Base-by-base conservation (phyloP, 352 stramenopile species). In the Pythium phragmitis region DNA sequence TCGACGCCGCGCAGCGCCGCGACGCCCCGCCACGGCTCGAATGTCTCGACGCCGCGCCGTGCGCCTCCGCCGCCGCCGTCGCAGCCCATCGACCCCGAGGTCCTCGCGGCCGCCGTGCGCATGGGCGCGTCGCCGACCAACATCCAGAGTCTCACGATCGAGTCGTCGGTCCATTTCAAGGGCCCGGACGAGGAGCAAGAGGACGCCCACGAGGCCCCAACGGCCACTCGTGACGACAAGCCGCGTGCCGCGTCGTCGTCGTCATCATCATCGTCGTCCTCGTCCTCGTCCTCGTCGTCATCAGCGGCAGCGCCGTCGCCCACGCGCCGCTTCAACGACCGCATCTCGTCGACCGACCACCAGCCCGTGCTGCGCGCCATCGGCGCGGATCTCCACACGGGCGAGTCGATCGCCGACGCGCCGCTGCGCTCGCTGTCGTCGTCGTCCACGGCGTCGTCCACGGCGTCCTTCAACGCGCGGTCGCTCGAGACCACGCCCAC, bases 301-400 rank as follows among this genome's bases (percentile, higher is more conserved):
- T 47, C n/a, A 3, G 39, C 23, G n/a, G 26, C 61, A 33, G 1
- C 33, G 3, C 4, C 37, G 6, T 21, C 37, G n/a, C 52, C 21
- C 26, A n/a, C 55, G 41, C 59, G 54, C 23, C 37, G 56, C 21
- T 57, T 62, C 48, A 59, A 70, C 43, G 57, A 64, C 57, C 55
- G 63, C 48, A 64, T 64, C 43, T 70, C 56, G 14, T 57, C 52
- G 2, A 61, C 49, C 41, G 64, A 70, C 28, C 57, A 61, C 19
- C 50, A 59, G 47, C 64, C 54, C 14, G 53, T 60, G 59, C 65
- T 64, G 23, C 65, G 55, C 19, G 57, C 65, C 14, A 71, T 71
- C 37, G 58, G 37, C 58, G 61, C 63, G 43, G 63, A 69, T 17
- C 49, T 65, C 11, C 42, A 65, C 46, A 60, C 65, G 46, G 50